Percentiles rank a stretch among this genome's conserved stretches.
Conservation (phyloP, 2,329 filamentous ascomycete genomes). For the Fusarium odoratissimum region DNA sequence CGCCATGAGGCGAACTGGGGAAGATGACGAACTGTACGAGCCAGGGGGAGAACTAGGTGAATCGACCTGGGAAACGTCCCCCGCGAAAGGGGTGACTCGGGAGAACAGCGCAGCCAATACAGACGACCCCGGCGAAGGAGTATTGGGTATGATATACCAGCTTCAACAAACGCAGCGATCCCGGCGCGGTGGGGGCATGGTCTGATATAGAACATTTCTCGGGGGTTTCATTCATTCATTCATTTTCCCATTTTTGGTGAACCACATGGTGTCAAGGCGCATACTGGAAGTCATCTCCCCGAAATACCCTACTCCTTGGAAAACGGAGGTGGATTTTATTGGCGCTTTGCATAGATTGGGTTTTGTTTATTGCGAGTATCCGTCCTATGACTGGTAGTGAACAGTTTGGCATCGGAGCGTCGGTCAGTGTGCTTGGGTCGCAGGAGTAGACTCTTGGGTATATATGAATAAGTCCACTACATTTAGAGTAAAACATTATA, state of each 20-base stretch:
- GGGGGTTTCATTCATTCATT: slow-evolving; percentile 3
- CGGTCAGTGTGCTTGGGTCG: neutral
- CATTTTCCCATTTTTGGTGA: neutral
- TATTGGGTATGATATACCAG: slow-evolving; percentile 69
- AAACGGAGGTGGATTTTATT: neutral
- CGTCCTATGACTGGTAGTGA: neutral
- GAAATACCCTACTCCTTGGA: neutral
- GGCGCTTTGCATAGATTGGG: slow-evolving; percentile 13
- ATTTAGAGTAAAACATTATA: neutral
- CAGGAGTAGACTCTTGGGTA: neutral
- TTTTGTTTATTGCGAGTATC: neutral
- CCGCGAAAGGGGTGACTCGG: slow-evolving; percentile 61
- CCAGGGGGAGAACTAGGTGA: slow-evolving; percentile 64
- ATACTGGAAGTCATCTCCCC: slow-evolving; percentile 3
- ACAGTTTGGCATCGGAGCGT: neutral
- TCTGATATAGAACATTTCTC: slow-evolving; percentile 31
- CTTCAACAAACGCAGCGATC: slow-evolving; percentile 68
- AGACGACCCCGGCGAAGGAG: slow-evolving; percentile 63
- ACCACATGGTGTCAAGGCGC: slow-evolving; percentile 15
- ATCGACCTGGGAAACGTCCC: slow-evolving; percentile 70
- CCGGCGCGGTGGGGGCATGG: slow-evolving; percentile 57
- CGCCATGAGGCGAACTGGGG: slow-evolving; percentile 58
- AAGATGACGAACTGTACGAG: slow-evolving; percentile 65
- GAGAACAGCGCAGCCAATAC: slow-evolving; percentile 62
- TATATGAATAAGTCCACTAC: neutral